Base-by-base conservation (phyloP, 2,329 filamentous ascomycete genomes). In the Chrysoporthe deuterocubensis region DNA sequence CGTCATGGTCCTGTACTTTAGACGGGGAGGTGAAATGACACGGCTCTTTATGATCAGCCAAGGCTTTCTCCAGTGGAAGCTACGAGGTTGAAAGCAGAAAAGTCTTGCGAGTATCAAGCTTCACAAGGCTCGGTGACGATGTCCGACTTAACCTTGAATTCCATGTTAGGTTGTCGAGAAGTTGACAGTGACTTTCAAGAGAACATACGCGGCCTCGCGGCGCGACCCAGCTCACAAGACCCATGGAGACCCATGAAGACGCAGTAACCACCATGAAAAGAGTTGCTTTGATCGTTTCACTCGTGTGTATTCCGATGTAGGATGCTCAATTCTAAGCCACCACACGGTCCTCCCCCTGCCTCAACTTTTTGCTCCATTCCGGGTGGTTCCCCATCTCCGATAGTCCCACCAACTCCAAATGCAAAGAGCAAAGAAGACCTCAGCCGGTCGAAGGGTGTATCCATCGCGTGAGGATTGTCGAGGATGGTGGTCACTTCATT, bases 1-100 rank as follows among this genome's bases (percentile, higher is more conserved):
- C 73, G 72, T 75, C 68, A 70, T 69, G 64, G 71, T 70, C 68
- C 69, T 75, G 73, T 76, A 75, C 57, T 73, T 73, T 75, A 75
- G 71, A 73, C 67, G 69, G 54, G 69, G 62, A 67, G 61, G 63
- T 61, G 62, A 58, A 61, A 67, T 62, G 67, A 71, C 70, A 71
- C 69, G 69, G 48, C n/a, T 52, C 44, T 48, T 42, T 42, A 64
- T 44, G 3, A 42, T 34, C 4, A 56, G 4, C 11, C 4, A 13
- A 18, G 59, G 4, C 26, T 1, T 21, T 32, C 42, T 60, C 40
- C 7, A 32, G 11, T 34, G 50, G 4, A 54, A 16, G 8, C 13
- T 54, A 34, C 50, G 9, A 32, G 21, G 50, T 42, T 3, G 56
- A n/a, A 13, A 21, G 16, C 34, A 21, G 18, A 21, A 26, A 26